phyloP scores from a whole-genome alignment of 1,284 basidiomycete genomes.

The Malassezia vespertilionis region DNA sequence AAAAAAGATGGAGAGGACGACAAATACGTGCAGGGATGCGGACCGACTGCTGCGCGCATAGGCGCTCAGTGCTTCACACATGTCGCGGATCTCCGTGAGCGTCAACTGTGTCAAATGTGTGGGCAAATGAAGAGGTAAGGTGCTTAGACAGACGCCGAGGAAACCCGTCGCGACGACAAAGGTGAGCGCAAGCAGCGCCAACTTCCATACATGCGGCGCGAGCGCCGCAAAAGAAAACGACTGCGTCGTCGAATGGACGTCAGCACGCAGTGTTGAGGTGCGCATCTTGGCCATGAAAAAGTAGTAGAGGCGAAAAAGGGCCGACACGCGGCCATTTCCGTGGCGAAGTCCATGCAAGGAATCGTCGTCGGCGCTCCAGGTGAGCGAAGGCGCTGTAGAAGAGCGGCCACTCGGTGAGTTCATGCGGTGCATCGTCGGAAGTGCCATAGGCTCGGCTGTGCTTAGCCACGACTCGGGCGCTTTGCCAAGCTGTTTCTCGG shows the following conservation, averaged over 20 bases:
- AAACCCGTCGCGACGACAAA: slow-evolving; percentile 35
- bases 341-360: neutral
- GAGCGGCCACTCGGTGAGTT: slow-evolving; percentile 2
- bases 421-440: neutral
- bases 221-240: slow-evolving; percentile 23
- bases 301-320: too few species aligned
- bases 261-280: slow-evolving; percentile 4
- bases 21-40: slow-evolving; percentile 33
- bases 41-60: slow-evolving; percentile 28
- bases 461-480: slow-evolving; percentile 14
- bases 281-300: too few species aligned
- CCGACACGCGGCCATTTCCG: too few species aligned
- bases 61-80: slow-evolving; percentile 29
- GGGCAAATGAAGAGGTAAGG: slow-evolving; percentile 38
- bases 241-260: slow-evolving; percentile 23
- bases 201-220: slow-evolving; percentile 29
- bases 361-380: slow-evolving; percentile 6
- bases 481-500: too few species aligned
- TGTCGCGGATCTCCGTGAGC: slow-evolving; percentile 37
- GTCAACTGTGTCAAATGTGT: slow-evolving; percentile 39
- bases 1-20: slow-evolving; percentile 38
- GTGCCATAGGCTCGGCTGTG: slow-evolving; percentile 8
- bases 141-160: slow-evolving; percentile 34
- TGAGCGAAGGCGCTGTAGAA: slow-evolving; percentile 3
- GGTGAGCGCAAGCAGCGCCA: slow-evolving; percentile 25